Conservation (phyloP, 306 rosid species). For the Albizia julibrissin region DNA sequence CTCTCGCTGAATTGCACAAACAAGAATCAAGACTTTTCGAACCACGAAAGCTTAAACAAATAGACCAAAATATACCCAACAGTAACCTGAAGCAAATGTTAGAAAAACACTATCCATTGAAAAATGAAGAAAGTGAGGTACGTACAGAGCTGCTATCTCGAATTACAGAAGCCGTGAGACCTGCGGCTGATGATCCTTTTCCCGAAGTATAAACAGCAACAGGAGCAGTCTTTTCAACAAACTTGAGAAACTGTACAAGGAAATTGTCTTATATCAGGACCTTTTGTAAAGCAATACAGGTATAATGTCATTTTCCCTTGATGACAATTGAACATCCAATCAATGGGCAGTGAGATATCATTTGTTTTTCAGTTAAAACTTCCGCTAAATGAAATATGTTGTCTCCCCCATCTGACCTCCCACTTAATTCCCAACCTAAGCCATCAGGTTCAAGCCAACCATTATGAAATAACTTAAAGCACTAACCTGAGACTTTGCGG, state of each 20-base stretch:
- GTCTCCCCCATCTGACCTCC: not conserved
- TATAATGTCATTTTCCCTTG: not conserved
- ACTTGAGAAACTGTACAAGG: slow-evolving; percentile 82
- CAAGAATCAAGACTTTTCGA: slow-evolving; percentile 29
- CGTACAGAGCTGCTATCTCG: slow-evolving; percentile 84
- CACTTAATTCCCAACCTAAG: not conserved
- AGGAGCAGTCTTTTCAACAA: slow-evolving; percentile 97
- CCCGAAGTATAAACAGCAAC: slow-evolving; percentile 97
- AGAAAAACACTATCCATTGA: not conserved
- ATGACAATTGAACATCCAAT: not conserved
- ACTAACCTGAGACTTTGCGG: slow-evolving; percentile 93
- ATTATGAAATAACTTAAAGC: slow-evolving; percentile 5
- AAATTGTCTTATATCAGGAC: slow-evolving; percentile 38
- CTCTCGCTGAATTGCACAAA: slow-evolving; percentile 70
- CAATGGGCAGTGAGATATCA: not conserved
- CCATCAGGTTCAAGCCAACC: slow-evolving; percentile 13
- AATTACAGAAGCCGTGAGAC: slow-evolving; percentile 97
- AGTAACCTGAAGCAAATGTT: slow-evolving; percentile 23
- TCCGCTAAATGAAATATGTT: not conserved
- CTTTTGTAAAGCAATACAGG: slow-evolving; percentile 12
- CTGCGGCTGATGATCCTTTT: slow-evolving; percentile 99
- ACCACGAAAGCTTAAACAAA: slow-evolving; percentile 8
- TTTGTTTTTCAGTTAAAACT: not conserved
- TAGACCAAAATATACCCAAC: slow-evolving; percentile 2
- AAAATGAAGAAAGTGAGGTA: slow-evolving; percentile 35